These are phyloP conservation scores for Esteya vermicola DNA, from an alignment of 2,329 filamentous ascomycete species.

Conservation along the genomic window DNA sequence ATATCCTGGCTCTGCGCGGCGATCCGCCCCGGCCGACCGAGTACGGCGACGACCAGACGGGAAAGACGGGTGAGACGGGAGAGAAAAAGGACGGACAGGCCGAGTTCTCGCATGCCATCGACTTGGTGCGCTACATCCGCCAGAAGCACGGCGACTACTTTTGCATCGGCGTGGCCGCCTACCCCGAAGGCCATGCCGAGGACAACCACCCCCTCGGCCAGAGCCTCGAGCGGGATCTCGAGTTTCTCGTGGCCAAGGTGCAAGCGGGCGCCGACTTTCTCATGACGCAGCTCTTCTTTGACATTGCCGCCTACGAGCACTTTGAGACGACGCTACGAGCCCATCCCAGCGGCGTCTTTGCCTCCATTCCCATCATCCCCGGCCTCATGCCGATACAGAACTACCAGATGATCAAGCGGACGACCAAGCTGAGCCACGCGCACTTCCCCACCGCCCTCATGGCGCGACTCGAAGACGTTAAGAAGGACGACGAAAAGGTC, in stretches of 20 bases:
- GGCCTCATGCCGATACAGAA: slow-evolving; percentile 96
- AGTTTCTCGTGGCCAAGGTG: slow-evolving; percentile 81
- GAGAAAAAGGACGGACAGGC: slow-evolving; percentile 50
- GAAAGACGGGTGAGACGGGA: slow-evolving; percentile 18
- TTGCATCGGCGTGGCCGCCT: slow-evolving; percentile 85
- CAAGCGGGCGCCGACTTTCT: slow-evolving; percentile 90
- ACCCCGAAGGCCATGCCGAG: slow-evolving; percentile 90
- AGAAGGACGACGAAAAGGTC: slow-evolving; percentile 66
- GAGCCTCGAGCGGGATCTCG: slow-evolving; percentile 65
- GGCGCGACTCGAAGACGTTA: slow-evolving; percentile 55
- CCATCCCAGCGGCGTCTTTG: slow-evolving; percentile 75
- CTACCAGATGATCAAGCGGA: slow-evolving; percentile 88
- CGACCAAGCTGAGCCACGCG: slow-evolving; percentile 88
- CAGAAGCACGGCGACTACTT: slow-evolving; percentile 85
- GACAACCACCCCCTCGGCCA: slow-evolving; percentile 65
- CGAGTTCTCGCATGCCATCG: slow-evolving; percentile 78
- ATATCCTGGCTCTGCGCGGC: slow-evolving; percentile 82
- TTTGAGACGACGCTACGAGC: slow-evolving; percentile 67
- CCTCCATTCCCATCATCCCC: slow-evolving; percentile 77
- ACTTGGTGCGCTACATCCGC: slow-evolving; percentile 81
- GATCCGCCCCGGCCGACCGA: slow-evolving; percentile 84
- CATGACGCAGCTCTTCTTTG: slow-evolving; percentile 97
- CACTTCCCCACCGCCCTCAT: slow-evolving; percentile 60
- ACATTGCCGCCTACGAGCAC: slow-evolving; percentile 63
- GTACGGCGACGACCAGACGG: slow-evolving; percentile 61